A percentile compares a stretch with the other conserved stretches of the same genome.
These are phyloP conservation scores for Paramyrothecium roridum DNA, from an alignment of 2,329 filamentous ascomycete species.

Conservation along the genomic window DNA sequence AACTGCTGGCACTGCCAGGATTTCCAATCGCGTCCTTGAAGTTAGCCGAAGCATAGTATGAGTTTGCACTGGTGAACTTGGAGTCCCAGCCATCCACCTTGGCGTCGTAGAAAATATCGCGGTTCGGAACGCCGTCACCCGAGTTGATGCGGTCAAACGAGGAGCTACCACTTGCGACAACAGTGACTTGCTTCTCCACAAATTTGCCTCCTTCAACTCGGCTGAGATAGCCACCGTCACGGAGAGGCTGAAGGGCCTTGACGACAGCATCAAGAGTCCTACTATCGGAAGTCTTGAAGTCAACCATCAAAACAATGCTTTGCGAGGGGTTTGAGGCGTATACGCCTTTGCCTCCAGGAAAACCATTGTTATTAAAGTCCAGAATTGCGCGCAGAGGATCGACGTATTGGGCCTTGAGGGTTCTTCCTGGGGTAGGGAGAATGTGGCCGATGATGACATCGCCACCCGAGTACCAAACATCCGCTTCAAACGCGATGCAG, in stretches of 20 bases:
- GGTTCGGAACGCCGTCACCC: constrained; percentile 18
- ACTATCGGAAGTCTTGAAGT: constrained; percentile 55
- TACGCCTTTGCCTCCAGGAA: constrained; percentile 39
- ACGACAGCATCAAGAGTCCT: constrained; percentile 16
- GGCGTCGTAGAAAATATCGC: constrained; percentile 66
- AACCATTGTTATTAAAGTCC: constrained; percentile 34
- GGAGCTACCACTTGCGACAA: constrained; percentile 62
- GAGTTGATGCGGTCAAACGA: constrained; percentile 4
- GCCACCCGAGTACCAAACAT: constrained; percentile 59
- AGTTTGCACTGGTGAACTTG: constrained; percentile 51
- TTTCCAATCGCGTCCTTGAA: constrained; percentile 54
- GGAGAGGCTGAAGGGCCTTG: constrained; percentile 49
- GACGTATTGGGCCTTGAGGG: constrained; percentile 61
- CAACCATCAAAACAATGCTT: constrained; percentile 61
- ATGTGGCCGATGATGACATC: constrained; percentile 64
- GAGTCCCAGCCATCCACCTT: constrained; percentile 22
- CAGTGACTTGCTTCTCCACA: constrained; percentile 56
- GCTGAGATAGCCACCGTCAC: constrained; percentile 55
- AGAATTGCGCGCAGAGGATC: constrained; percentile 60
- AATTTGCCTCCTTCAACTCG: constrained; percentile 48
- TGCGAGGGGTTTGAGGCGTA: constrained; percentile 51
- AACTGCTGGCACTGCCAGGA: constrained; percentile 2
- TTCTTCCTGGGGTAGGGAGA: constrained; percentile 51
- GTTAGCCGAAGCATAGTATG: constrained; percentile 62
- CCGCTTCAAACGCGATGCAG: constrained; percentile 64